Evolutionary conservation across 768 basidiomycete species (phyloP).

Genomic region (Podaxis sp.): DNA sequence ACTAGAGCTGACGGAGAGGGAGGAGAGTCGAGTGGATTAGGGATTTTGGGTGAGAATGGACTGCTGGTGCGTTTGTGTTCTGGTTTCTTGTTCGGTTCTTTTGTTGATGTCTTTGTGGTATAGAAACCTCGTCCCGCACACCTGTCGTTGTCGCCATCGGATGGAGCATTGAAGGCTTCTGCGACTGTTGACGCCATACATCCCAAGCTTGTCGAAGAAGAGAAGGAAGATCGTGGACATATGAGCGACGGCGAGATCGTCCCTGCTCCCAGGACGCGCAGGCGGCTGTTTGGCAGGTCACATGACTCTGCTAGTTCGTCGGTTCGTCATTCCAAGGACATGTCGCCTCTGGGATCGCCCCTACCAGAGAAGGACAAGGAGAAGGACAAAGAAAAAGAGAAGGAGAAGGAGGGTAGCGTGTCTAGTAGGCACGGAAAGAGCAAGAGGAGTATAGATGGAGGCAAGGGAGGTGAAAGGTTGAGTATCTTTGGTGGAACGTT

Average conservation of each 20-base stretch:
- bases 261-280: constrained; percentile 39
- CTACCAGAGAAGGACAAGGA: constrained; percentile 19
- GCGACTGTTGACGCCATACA: constrained; percentile 29
- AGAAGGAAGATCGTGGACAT: constrained; percentile 49
- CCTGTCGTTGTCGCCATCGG: constrained; percentile 59
- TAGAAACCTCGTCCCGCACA: constrained; percentile 49
- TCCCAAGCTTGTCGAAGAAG: constrained; percentile 27
- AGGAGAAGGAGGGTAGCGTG: constrained; percentile 20
- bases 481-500: constrained; percentile 82
- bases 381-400: constrained; percentile 33
- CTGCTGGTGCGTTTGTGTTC: constrained; percentile 16
- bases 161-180: constrained; percentile 46
- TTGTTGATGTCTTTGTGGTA: background rate
- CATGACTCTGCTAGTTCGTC: constrained; percentile 37
- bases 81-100: background rate
- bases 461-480: constrained; percentile 54
- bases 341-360: constrained; percentile 10
- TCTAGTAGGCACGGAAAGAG: constrained; percentile 36
- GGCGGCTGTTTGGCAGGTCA: constrained; percentile 64
- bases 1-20: background rate
- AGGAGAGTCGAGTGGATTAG: background rate
- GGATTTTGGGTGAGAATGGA: constrained; percentile 2
- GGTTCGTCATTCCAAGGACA: constrained; percentile 18
- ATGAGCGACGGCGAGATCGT: constrained; percentile 66
- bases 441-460: constrained; percentile 50